phyloP scores from a whole-genome alignment of 495 filamentous ascomycete species.

The Penicillium chermesinum region DNA sequence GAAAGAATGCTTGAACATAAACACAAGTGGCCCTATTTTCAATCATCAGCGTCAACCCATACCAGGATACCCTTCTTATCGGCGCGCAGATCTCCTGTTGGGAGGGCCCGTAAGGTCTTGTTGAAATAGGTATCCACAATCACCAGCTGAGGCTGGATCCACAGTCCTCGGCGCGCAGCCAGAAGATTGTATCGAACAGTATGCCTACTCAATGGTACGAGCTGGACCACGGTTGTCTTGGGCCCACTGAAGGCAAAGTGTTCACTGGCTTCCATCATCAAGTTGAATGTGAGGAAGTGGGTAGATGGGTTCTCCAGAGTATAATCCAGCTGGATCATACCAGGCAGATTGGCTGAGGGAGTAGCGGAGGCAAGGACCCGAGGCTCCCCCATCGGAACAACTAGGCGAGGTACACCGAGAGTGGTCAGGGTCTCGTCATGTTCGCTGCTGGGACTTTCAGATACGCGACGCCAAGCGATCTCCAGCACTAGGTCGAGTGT shows the following conservation, averaged over 20 bases:
- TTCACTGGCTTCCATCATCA: conserved; percentile 87
- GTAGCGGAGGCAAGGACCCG: conserved; percentile 69
- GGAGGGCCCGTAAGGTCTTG: conserved; percentile 70
- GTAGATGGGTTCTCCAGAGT: conserved; percentile 90
- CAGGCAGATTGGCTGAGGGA: conserved; percentile 37
- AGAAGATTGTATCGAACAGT: conserved; percentile 66
- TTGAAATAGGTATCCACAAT: conserved; percentile 87
- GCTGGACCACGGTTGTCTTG: conserved; percentile 68
- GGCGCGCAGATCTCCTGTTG: conserved; percentile 64
- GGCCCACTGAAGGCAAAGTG: conserved; percentile 90
- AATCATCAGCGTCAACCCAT: conserved; percentile 56
- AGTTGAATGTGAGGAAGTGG: conserved; percentile 86
- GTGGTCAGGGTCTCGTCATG: conserved; percentile 39
- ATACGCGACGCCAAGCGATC: conserved; percentile 63
- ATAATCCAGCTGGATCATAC: conserved; percentile 54
- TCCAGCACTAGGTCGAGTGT: conserved; percentile 69
- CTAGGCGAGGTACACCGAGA: conserved; percentile 71
- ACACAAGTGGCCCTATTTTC: conserved; percentile 4
- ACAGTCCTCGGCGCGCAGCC: conserved; percentile 51
- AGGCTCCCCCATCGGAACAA: conserved; percentile 76
- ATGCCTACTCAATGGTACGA: conserved; percentile 73
- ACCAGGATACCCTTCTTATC: conserved; percentile 68
- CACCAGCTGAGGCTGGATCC: conserved; percentile 67
- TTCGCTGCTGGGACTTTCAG: conserved; percentile 10
- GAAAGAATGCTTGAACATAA: background rate